Conservation (phyloP, 306 rosid genomes). For the Prosopis cineraria region DNA sequence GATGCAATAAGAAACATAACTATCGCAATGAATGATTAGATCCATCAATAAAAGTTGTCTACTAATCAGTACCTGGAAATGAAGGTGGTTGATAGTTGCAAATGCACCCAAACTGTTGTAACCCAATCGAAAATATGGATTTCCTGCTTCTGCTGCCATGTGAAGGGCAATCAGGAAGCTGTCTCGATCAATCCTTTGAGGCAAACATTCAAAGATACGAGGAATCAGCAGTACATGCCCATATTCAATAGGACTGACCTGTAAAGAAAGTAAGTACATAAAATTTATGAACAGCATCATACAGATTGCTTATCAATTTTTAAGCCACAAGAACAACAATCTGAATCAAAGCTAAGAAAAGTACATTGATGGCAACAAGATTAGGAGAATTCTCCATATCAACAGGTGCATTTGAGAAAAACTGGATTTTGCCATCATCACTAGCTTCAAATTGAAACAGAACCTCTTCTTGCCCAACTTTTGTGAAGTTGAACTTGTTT, state of each 20-base stretch:
- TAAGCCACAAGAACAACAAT: background rate
- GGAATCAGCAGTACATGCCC: conserved; percentile 85
- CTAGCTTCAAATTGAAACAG: conserved; percentile 35
- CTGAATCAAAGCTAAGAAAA: background rate
- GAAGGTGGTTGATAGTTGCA: conserved; percentile 85
- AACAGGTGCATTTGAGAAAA: conserved; percentile 49
- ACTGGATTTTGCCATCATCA: conserved; percentile 33
- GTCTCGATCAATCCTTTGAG: conserved; percentile 72
- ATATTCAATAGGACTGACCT: conserved; percentile 88
- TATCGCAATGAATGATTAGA: background rate
- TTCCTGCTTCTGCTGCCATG: conserved; percentile 69
- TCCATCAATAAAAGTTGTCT: background rate
- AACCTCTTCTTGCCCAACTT: conserved; percentile 44
- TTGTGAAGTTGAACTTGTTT: conserved; percentile 39
- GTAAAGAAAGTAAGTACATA: background rate
- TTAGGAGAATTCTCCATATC: conserved; percentile 51
- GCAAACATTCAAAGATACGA: conserved; percentile 61
- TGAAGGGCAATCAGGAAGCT: conserved; percentile 72
- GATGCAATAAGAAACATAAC: background rate
- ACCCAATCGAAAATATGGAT: conserved; percentile 68
- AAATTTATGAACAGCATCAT: background rate
- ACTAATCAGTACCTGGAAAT: conserved; percentile 61
- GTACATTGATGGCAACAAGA: conserved; percentile 75
- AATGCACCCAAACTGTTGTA: conserved; percentile 86
- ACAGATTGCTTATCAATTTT: background rate